Base-by-base conservation (phyloP, 1,284 basidiomycete species). In the Tylopilus sp. region DNA sequence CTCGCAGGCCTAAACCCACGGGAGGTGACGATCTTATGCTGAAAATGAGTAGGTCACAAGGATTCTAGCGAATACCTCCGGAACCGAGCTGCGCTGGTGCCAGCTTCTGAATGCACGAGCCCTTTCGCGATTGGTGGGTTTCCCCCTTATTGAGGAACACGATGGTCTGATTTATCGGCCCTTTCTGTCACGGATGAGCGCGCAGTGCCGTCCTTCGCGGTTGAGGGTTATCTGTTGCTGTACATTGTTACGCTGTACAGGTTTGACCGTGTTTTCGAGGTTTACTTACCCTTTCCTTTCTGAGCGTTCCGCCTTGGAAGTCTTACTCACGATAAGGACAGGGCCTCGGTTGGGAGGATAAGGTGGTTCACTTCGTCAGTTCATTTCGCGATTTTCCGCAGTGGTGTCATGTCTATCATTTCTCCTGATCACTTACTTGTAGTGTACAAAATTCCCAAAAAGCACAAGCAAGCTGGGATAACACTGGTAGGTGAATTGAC, bases 91-190 rank as follows among this genome's bases (percentile, higher is more conserved):
- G 45, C 25, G 40, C 40, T 41, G 35, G 48, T 46, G 13, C 47
- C 16, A 26, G 28, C 49, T 47, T 33, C 34, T 41, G 51, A 46
- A 38, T 25, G 25, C 44, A 50, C 35, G 53, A 55, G 55, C 28
- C 25, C 39, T 52, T 62, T 65, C n/a, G 63, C 51, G 41, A 67
- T 68, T 68, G 59, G 63, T 51, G 44, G 49, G 42, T 25, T 44
- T 42, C 29, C n/a, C 25, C 6, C 30, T 45, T 55, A 58, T 59
- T 53, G 36, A 39, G 9, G n/a, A 48, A 50, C 40, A 30, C 21
- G 15, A 16, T 8, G 12, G 19, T 39, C 16, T 43, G 42, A 57
- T 49, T 28, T 21, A 37, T 53, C 38, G 26, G 33, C 29, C 13
- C n/a, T n/a, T n/a, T n/a, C n/a, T n/a, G n/a, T n/a, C n/a, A 9